A percentile compares a stretch with the other conserved stretches of the same genome.
Conservation (phyloP, 768 basidiomycete species). For the Cystofilobasidium ferigula region DNA sequence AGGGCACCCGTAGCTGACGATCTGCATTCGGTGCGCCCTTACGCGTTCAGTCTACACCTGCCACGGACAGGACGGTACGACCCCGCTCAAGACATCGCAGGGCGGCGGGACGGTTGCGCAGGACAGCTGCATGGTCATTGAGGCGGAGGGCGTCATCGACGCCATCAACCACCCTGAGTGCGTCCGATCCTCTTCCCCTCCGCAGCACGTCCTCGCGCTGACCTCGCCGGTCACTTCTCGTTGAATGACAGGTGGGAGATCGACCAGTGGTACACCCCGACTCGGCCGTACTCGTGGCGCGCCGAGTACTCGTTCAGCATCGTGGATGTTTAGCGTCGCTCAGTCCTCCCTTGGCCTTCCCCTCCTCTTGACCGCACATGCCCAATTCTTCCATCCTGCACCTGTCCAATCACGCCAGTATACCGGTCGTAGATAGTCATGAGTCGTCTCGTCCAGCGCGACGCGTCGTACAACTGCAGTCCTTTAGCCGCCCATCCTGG, state of each 20-base stretch:
- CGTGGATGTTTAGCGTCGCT: neutral
- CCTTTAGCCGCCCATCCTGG: too few species aligned
- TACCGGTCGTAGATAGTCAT: too few species aligned
- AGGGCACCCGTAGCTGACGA: too few species aligned
- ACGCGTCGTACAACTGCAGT: too few species aligned
- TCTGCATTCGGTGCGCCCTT: neutral
- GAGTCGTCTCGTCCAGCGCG: too few species aligned
- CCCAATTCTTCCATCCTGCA: too few species aligned
- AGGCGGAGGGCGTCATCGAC: conserved; percentile 18
- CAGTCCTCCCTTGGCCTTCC: too few species aligned
- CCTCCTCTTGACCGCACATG: too few species aligned
- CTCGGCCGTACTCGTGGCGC: conserved; percentile 4
- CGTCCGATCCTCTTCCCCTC: neutral
- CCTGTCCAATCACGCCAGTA: too few species aligned
- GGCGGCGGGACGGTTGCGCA: conserved; percentile 10
- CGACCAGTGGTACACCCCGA: conserved; percentile 19
- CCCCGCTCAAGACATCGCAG: neutral
- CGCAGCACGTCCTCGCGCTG: neutral
- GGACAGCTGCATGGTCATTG: conserved; percentile 20
- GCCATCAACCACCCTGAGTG: conserved; percentile 1
- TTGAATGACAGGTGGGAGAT: conserved; percentile 9
- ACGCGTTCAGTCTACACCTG: neutral
- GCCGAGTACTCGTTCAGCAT: conserved; percentile 14
- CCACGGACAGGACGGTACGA: conserved; percentile 12
- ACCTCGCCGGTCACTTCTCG: neutral